Conservation (phyloP, 306 rosid genomes). For the Vicia faba region DNA sequence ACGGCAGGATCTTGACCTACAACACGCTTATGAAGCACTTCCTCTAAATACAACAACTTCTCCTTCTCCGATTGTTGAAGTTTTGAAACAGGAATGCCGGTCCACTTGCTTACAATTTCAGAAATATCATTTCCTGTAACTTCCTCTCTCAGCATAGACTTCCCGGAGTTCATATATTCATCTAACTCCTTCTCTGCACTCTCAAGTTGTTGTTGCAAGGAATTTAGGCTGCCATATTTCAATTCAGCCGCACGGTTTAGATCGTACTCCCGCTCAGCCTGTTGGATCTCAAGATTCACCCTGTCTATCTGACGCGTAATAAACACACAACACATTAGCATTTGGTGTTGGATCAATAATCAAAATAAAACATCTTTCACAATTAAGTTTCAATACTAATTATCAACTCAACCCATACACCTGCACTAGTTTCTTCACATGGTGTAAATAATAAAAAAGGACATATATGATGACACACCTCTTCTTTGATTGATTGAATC, state of each 20-base stretch:
- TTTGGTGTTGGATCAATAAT: conserved; percentile 4
- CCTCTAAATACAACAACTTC: conserved; percentile 84
- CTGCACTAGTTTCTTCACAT: not conserved
- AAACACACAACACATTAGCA: conserved; percentile 28
- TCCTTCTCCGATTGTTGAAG: conserved; percentile 95
- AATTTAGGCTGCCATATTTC: conserved; percentile 88
- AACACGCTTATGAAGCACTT: conserved; percentile 89
- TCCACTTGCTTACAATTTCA: conserved; percentile 99
- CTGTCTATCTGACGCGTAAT: conserved; percentile 72
- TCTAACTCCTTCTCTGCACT: conserved; percentile 80
- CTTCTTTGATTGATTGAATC: conserved; percentile 96
- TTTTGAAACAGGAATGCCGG: conserved; percentile 95
- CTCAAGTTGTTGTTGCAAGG: conserved; percentile 82
- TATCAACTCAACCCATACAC: conserved; percentile 11
- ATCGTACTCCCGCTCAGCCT: conserved; percentile 96
- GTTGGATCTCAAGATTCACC: conserved; percentile 96
- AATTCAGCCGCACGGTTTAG: conserved; percentile 96
- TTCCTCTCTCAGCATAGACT: conserved; percentile 98
- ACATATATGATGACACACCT: conserved; percentile 49
- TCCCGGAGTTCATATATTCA: conserved; percentile 85
- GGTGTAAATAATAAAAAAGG: conserved; percentile 13
- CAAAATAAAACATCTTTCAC: not conserved
- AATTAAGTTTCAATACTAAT: conserved; percentile 10
- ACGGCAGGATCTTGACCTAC: conserved; percentile 98
- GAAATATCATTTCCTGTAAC: conserved; percentile 87